Conservation (phyloP, 2,329 filamentous ascomycete species). For the Pyrenophora graminea region DNA sequence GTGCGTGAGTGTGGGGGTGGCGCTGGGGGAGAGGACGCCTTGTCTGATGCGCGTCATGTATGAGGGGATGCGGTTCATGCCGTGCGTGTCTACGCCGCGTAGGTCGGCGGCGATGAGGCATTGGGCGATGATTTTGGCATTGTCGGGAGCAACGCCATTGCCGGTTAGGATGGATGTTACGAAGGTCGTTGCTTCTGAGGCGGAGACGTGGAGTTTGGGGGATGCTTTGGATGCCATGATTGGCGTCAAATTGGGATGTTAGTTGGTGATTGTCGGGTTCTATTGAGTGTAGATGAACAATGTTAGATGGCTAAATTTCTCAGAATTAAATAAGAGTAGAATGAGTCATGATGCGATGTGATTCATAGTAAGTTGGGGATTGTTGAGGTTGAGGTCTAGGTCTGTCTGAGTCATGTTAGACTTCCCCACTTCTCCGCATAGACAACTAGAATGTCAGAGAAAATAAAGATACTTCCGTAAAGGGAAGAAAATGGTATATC, state of each 20-base stretch:
- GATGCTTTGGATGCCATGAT: neutral
- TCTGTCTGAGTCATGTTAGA: too few relatives aligned
- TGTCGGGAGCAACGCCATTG: constrained; percentile 62
- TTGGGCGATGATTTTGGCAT: constrained; percentile 66
- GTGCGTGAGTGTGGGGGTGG: constrained; percentile 62
- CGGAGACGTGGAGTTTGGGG: constrained; percentile 15
- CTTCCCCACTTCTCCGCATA: too few relatives aligned
- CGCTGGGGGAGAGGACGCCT: constrained; percentile 67
- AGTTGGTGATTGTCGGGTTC: neutral
- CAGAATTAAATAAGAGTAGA: too few relatives aligned
- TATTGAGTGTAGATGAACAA: too few relatives aligned
- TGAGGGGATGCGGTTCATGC: constrained; percentile 75
- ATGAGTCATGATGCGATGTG: too few relatives aligned
- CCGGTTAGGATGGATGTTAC: constrained; percentile 60
- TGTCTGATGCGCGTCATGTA: constrained; percentile 75
- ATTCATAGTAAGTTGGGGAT: too few relatives aligned
- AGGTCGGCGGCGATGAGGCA: constrained; percentile 76
- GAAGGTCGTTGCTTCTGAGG: constrained; percentile 44
- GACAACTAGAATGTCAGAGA: too few relatives aligned
- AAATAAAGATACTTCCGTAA: too few relatives aligned
- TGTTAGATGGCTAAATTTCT: too few relatives aligned
- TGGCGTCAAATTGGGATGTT: neutral
- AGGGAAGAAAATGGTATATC: constrained; percentile 5
- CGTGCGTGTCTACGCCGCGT: constrained; percentile 80
- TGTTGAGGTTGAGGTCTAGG: too few relatives aligned